Percentiles rank a stretch among this genome's conserved stretches.
phyloP scores from a whole-genome alignment of 305 asterid species.

The Vinca major region DNA sequence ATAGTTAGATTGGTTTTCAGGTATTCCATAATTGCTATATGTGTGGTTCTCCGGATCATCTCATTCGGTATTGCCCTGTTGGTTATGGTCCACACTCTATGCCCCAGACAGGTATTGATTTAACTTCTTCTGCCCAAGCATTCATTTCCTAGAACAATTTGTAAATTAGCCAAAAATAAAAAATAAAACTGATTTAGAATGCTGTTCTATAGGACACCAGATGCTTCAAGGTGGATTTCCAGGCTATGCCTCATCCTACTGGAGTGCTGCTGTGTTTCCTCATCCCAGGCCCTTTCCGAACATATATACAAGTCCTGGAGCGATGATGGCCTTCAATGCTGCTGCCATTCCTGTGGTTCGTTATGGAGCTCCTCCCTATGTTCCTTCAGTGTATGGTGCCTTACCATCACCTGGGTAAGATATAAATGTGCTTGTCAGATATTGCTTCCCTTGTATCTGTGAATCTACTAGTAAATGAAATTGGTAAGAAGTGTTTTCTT shows the following conservation, averaged over 20 bases:
- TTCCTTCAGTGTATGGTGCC: conserved; percentile 33
- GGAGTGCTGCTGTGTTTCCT: conserved; percentile 48
- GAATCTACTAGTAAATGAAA: background rate
- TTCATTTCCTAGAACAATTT: conserved; percentile 2
- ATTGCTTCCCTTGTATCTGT: background rate
- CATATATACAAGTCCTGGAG: conserved; percentile 44
- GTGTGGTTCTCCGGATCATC: conserved; percentile 81
- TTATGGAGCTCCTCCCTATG: conserved; percentile 40
- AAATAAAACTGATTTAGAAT: background rate
- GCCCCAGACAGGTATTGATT: conserved; percentile 49
- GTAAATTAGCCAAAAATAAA: conserved; percentile 1
- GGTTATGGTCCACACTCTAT: conserved; percentile 42
- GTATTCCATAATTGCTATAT: conserved; percentile 51
- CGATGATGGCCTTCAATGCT: conserved; percentile 56
- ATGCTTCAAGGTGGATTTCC: conserved; percentile 52
- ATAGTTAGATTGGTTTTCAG: conserved; percentile 29
- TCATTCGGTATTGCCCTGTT: conserved; percentile 62
- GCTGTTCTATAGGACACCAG: conserved; percentile 36
- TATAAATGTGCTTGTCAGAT: conserved; percentile 8
- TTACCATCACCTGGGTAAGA: conserved; percentile 41
- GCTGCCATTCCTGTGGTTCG: conserved; percentile 40
- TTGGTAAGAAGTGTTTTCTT: background rate
- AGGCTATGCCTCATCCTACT: conserved; percentile 52
- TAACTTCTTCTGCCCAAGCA: conserved; percentile 1
- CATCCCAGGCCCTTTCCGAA: conserved; percentile 39